phyloP scores from a whole-genome alignment of 2,329 filamentous ascomycete genomes.

The Curvularia sp. region DNA sequence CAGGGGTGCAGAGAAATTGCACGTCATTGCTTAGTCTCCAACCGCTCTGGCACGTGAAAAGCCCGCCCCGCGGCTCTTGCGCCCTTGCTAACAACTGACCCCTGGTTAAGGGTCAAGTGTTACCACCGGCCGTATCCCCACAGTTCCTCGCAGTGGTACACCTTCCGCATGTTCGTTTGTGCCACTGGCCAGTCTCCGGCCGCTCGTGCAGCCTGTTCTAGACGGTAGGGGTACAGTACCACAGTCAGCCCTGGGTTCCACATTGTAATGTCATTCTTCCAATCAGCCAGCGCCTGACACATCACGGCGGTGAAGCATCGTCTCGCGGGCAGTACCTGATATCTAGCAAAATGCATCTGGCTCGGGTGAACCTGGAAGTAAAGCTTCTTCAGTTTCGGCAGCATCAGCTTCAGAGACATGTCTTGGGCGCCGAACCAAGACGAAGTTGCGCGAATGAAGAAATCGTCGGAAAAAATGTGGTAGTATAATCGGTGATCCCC shows the following conservation, averaged over 20 bases:
- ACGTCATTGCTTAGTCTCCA: constrained; percentile 23
- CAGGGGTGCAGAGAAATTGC: constrained; percentile 16
- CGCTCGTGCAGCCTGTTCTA: too few relatives aligned
- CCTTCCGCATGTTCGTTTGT: too few relatives aligned
- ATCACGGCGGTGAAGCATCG: neutral
- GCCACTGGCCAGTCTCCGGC: too few relatives aligned
- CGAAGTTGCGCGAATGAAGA: too few relatives aligned
- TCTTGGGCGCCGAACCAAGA: neutral
- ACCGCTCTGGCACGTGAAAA: constrained; percentile 23
- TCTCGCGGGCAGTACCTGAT: neutral
- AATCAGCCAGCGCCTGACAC: neutral
- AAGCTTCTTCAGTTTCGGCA: neutral
- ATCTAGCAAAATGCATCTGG: neutral
- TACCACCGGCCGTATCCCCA: too few relatives aligned
- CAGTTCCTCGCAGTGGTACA: too few relatives aligned
- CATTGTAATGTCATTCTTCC: neutral
- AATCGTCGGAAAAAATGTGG: too few relatives aligned
- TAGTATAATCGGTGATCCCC: too few relatives aligned
- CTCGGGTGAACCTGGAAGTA: neutral
- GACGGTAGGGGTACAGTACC: too few relatives aligned
- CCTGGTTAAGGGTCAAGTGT: too few relatives aligned
- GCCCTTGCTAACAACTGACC: neutral
- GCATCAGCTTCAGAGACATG: neutral
- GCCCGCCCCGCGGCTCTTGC: constrained; percentile 1
- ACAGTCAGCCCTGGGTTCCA: neutral